These are phyloP conservation scores for Takashimella tepidaria DNA, from an alignment of 1,284 basidiomycete genomes.

Conservation along the genomic window DNA sequence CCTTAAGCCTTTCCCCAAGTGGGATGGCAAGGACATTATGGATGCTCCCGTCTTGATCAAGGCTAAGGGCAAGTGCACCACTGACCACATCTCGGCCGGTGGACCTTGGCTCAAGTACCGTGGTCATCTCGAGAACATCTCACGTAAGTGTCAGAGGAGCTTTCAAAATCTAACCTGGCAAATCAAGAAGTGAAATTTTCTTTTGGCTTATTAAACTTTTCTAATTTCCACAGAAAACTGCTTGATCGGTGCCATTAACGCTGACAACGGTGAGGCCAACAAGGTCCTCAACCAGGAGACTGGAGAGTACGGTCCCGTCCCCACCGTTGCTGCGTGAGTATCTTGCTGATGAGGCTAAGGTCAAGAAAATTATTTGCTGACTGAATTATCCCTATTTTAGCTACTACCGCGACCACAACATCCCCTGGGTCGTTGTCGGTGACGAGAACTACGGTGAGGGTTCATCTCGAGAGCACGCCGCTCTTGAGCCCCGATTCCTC, in stretches of 20 bases:
- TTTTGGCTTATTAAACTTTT: no score
- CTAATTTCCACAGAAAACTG: conserved; percentile 93
- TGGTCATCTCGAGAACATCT: conserved; percentile 98
- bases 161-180: conserved; percentile 3
- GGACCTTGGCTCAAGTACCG: conserved; percentile 99
- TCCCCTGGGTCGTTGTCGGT: conserved; percentile 91
- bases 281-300: conserved; percentile 87
- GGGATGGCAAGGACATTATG: conserved; percentile 87
- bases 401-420: conserved; percentile 79
- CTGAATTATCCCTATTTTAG: no score
- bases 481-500: conserved; percentile 94
- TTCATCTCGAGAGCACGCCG: conserved; percentile 95
- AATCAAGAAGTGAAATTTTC: no score
- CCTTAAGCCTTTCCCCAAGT: conserved; percentile 81
- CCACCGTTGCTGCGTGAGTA: conserved; percentile 65
- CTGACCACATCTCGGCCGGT: conserved; percentile 54
- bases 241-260: conserved; percentile 93
- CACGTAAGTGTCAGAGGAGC: conserved; percentile 55
- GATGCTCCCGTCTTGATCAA: conserved; percentile 95
- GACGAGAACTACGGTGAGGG: conserved; percentile 98
- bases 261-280: conserved; percentile 93
- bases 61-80: conserved; percentile 96
- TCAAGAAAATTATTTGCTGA: conserved; percentile 7
- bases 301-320: conserved; percentile 80
- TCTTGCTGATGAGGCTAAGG: no score